Evolutionary conservation across 345 rosid species (phyloP).

Genomic region (Atalantia buxifolia): DNA sequence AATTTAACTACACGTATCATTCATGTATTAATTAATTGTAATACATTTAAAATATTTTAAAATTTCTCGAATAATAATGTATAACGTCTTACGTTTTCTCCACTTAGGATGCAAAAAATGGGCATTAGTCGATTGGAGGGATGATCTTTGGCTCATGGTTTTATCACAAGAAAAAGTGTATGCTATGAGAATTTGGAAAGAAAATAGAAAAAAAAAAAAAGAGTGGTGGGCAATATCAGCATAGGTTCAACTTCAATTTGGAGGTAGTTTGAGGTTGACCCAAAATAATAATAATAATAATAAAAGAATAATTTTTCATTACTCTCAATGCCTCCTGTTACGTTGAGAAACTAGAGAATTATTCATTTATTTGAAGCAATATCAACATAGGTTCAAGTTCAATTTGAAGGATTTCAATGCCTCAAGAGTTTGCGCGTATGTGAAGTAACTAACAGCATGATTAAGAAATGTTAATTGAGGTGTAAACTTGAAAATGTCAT

Average conservation of each 20-base stretch:
- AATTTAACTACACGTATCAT: too few relatives aligned
- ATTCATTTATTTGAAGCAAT: too few relatives aligned
- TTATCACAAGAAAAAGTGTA: too few relatives aligned
- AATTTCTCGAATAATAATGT: too few relatives aligned
- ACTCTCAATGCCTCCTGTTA: neutral
- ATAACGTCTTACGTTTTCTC: neutral
- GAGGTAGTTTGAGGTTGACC: neutral
- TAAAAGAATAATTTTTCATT: neutral
- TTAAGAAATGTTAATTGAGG: neutral
- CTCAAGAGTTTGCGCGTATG: neutral
- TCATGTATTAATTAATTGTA: too few relatives aligned
- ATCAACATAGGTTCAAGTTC: too few relatives aligned
- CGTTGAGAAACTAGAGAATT: neutral
- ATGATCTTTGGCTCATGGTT: neutral
- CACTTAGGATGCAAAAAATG: neutral
- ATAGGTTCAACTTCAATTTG: too few relatives aligned
- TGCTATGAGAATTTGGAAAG: too few relatives aligned
- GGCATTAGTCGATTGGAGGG: neutral
- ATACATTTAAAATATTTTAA: too few relatives aligned
- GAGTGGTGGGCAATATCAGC: neutral
- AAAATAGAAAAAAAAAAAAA: neutral
- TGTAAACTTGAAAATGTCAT: neutral
- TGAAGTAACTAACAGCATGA: neutral
- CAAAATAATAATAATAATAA: too few relatives aligned
- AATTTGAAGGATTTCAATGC: neutral